Evolutionary conservation across 768 basidiomycete species (phyloP).

Genomic region (Rhodotorula taiwanensis): DNA sequence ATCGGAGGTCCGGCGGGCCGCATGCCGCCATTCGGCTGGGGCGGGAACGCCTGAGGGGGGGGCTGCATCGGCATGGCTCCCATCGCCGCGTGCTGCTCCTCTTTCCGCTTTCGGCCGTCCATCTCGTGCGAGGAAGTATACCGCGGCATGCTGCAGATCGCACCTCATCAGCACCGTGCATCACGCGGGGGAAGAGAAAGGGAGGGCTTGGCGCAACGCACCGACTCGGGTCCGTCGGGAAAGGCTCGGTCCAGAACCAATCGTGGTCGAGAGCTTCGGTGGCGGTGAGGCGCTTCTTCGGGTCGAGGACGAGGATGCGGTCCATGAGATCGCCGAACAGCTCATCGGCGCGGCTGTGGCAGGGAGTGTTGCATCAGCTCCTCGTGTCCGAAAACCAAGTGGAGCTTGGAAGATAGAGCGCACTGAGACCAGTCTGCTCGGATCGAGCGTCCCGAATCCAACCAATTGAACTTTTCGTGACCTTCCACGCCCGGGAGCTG

Average conservation of each 20-base stretch:
- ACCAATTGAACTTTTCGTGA: slow-evolving; percentile 22
- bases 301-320: slow-evolving; percentile 73
- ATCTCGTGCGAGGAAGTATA: slow-evolving; percentile 38
- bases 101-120: slow-evolving; percentile 21
- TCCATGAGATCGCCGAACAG: slow-evolving; percentile 64
- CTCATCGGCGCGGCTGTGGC: slow-evolving; percentile 2
- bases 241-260: slow-evolving; percentile 87
- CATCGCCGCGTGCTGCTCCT: slow-evolving; percentile 18
- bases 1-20: background rate
- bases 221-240: slow-evolving; percentile 13
- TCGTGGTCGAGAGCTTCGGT: slow-evolving; percentile 79
- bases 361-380: background rate
- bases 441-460: background rate
- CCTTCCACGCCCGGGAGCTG: slow-evolving; percentile 44
- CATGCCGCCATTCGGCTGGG: background rate
- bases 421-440: slow-evolving; percentile 6
- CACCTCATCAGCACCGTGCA: background rate
- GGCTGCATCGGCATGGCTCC: background rate
- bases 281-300: slow-evolving; percentile 74
- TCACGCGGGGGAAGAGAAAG: background rate
- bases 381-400: background rate
- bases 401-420: too few relatives aligned
- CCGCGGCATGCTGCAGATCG: slow-evolving; percentile 26
- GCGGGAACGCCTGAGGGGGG: background rate
- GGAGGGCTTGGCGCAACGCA: background rate